Conservation (phyloP, 2,329 filamentous ascomycete species). For the Cercospora sojina region DNA sequence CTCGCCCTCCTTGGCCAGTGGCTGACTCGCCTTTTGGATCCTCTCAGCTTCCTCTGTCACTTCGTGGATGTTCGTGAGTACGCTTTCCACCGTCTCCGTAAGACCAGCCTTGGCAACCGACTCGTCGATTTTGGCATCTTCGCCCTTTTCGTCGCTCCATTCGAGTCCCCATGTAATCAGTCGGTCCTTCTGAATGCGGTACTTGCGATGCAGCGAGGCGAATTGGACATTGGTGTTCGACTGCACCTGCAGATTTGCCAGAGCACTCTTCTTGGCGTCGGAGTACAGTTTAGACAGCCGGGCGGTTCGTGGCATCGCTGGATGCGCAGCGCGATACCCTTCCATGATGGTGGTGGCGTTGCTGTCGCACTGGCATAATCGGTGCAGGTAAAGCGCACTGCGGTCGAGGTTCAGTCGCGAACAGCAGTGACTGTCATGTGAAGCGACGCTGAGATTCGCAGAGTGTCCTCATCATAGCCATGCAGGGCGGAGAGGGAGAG, state of each 20-base stretch:
- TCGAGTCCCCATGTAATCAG: constrained; percentile 77
- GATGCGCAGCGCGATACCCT: constrained; percentile 9
- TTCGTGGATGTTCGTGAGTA: constrained; percentile 78
- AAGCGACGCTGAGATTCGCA: not conserved
- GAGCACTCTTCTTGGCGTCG: constrained; percentile 70
- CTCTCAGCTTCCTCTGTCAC: constrained; percentile 74
- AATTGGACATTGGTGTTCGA: constrained; percentile 63
- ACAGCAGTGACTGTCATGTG: not conserved
- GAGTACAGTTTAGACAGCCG: constrained; percentile 70
- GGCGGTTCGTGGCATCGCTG: constrained; percentile 28
- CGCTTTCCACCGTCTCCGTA: constrained; percentile 73
- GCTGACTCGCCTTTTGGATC: constrained; percentile 54
- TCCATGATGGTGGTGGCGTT: constrained; percentile 3
- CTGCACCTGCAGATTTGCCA: constrained; percentile 61
- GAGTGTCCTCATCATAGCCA: not conserved
- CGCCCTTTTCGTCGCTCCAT: constrained; percentile 69
- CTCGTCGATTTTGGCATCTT: constrained; percentile 70
- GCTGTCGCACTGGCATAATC: constrained; percentile 5
- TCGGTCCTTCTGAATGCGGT: constrained; percentile 76
- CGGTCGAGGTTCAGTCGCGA: not conserved
- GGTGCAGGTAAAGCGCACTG: not conserved
- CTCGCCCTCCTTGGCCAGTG: constrained; percentile 34
- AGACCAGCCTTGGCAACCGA: constrained; percentile 66
- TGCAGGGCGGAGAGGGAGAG: not conserved
- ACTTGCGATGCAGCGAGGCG: constrained; percentile 69